Evolutionary conservation across 768 basidiomycete species (phyloP).

Genomic region (Porpolomopsis calyptriformis): DNA sequence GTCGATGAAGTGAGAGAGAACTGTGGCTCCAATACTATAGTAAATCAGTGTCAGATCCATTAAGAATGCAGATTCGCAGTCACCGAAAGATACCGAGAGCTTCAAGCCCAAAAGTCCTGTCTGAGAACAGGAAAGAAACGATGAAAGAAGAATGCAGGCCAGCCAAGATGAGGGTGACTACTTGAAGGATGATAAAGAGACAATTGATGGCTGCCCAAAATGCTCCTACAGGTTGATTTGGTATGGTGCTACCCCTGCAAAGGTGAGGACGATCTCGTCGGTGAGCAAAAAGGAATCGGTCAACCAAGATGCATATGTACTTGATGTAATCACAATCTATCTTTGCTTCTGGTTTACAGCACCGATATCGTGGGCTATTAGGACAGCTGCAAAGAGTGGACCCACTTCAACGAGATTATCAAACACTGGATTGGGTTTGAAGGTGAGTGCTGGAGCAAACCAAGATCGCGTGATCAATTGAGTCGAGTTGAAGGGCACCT

Average conservation of each 20-base stretch:
- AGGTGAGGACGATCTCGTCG: neutral
- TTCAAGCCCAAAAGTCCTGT: constrained; percentile 71
- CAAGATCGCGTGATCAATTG: too few relatives aligned
- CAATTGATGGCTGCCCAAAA: constrained; percentile 88
- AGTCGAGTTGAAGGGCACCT: too few relatives aligned
- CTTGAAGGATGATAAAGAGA: constrained; percentile 76
- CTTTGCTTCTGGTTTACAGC: constrained; percentile 47
- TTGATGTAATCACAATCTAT: constrained; percentile 44
- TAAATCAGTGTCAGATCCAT: neutral
- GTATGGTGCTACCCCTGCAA: constrained; percentile 67
- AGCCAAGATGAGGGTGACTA: constrained; percentile 62
- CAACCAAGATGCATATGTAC: constrained; percentile 70
- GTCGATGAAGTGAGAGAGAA: constrained; percentile 69
- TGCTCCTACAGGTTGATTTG: constrained; percentile 82
- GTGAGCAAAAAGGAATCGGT: neutral
- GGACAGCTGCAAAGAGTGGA: too few relatives aligned
- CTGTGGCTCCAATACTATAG: constrained; percentile 50
- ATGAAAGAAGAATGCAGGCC: constrained; percentile 72
- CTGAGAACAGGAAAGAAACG: constrained; percentile 91
- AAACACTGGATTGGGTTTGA: too few relatives aligned
- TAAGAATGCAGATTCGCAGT: constrained; percentile 30
- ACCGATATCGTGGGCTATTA: constrained; percentile 64
- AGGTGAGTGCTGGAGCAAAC: too few relatives aligned
- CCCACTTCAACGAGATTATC: too few relatives aligned
- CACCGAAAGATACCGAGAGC: constrained; percentile 81